Evolutionary conservation across 1,284 basidiomycete genomes (phyloP), one percentile per base, ranked within the genome.

Genomic region (Thelephora terrestris): DNA sequence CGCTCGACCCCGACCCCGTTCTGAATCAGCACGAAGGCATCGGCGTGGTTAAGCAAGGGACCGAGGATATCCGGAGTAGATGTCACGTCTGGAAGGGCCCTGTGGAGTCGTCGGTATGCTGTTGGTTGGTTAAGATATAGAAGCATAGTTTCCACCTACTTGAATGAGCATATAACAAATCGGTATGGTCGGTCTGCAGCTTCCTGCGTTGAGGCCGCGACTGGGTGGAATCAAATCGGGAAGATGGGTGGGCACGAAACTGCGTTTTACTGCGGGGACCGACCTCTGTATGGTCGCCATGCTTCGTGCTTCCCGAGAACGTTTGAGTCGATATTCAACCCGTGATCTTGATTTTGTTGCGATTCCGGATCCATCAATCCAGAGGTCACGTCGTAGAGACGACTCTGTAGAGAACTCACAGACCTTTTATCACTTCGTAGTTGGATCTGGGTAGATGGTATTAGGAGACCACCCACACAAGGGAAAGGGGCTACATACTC

Each of bases 1-100:
- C 62, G 59, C 48, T 70, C 64, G 40, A 70, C 66, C 3, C 67
- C 68, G 46, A 71, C 62, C 4, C 69, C 69, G 53, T 71, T 71
- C 53, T 68, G 66, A 35, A 69, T 59, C 16, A 68, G 57, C 7
- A 68, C 62, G 48, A 69, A 63, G 7, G 61, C 48, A 16, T 58
- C 55, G 5, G 51, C 37, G 34, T 46, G 25, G 6, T 52, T 35
- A 14, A 68, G 51, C 1, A 69, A 50, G 1, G 66, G 64, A 7
- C 51, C 49, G 27, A 67, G 57, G 5, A 68, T 50, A 5, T 54
- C 40, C 7, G 64, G 56, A 14, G 66, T 69, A 10, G 60, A 52
- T 21, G 53, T 52, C 32, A 69, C 51, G 47, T 69, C 66, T 5
- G 65, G 61, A 17, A 69, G 49, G 45, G 55, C 54, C 45, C 60